Base-by-base conservation (phyloP, 2,329 filamentous ascomycete genomes). In the Lachnellula willkommii region DNA sequence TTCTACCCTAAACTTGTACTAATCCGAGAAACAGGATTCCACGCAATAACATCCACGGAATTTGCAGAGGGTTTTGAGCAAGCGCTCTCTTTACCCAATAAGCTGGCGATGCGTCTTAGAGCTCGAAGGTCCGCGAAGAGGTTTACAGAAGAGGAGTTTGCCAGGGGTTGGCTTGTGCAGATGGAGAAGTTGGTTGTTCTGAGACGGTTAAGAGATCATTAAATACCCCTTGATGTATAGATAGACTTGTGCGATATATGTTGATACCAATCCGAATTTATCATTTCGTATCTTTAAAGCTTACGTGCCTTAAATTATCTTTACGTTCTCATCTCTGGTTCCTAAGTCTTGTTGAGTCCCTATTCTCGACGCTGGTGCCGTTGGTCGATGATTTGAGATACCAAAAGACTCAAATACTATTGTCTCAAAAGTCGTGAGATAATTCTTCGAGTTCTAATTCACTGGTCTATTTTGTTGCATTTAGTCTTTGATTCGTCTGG, bases 101-200 rank as follows among this genome's bases (percentile, higher is more conserved):
- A 86, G 20, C 72, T 92, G 15, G 84, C 82, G 0, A 89, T 96
- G 77, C 81, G 94, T 22, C 71, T 79, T 35, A 78, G 93, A 55
- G 93, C 94, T 0, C 80, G 91, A 39, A 76, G 81, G 64, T 95
- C 90, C 5, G 89, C 92, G 1, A 81, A 83, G 72, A 78, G 94
- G 47, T 99, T 99, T 69, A 92, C 89, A 0, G 93, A 96, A 67
- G 85, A 88, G 65, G 88, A 87, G 57, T 99, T 99, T 74, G 85
- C 81, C 1, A 79, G 79, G 64, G 86, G 84, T 63, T 99, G 94
- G 93, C 73, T 89, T 45, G 72, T 72, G 32, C 83, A 95, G 71
- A 82, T 95, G 77, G 84, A 87, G 67, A 82, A 79, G 65, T 75
- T 97, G 57, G 82, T 96, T 36, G 42, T 20, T 4, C 55, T 68